phyloP scores from a whole-genome alignment of 2,329 filamentous ascomycete genomes.

The Colletotrichum sp. region DNA sequence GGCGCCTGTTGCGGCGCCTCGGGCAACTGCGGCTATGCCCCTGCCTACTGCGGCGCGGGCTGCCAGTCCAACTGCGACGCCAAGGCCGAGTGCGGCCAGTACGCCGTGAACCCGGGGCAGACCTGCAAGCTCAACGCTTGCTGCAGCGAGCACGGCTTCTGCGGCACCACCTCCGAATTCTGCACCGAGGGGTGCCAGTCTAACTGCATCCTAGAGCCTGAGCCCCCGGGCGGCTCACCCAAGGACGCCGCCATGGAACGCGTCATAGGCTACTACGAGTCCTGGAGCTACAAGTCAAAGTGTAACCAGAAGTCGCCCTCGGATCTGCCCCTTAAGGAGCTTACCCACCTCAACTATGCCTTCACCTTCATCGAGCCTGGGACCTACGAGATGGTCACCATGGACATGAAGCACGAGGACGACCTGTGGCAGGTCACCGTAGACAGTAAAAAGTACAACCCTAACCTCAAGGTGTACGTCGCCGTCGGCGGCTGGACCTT shows the following conservation, averaged over 20 bases:
- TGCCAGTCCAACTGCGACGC: constrained; percentile 28
- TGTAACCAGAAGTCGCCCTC: constrained; percentile 31
- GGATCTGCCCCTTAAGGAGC: constrained; percentile 8
- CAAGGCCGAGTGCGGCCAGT: constrained; percentile 29
- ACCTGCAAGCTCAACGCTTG: constrained; percentile 43
- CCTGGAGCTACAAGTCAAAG: constrained; percentile 29
- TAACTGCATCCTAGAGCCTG: constrained; percentile 17
- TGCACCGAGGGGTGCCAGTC: not conserved
- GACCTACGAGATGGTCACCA: constrained; percentile 26
- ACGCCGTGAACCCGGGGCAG: constrained; percentile 31
- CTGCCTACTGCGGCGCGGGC: constrained; percentile 28
- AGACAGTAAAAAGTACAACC: not conserved
- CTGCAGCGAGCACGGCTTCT: constrained; percentile 38
- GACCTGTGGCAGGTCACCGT: not conserved
- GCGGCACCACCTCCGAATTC: constrained; percentile 29
- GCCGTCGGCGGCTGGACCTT: constrained; percentile 17
- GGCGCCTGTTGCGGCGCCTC: not conserved
- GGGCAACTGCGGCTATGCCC: constrained; percentile 25
- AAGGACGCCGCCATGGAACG: not conserved
- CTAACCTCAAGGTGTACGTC: not conserved
- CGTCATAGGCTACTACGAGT: constrained; percentile 33
- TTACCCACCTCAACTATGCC: constrained; percentile 8
- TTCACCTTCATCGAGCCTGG: not conserved
- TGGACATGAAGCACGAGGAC: not conserved
- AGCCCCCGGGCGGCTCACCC: not conserved